Evolutionary conservation across 2,329 filamentous ascomycete genomes (phyloP), one percentile per base, ranked within the genome.

Genomic region (Neoascochyta sp.): DNA sequence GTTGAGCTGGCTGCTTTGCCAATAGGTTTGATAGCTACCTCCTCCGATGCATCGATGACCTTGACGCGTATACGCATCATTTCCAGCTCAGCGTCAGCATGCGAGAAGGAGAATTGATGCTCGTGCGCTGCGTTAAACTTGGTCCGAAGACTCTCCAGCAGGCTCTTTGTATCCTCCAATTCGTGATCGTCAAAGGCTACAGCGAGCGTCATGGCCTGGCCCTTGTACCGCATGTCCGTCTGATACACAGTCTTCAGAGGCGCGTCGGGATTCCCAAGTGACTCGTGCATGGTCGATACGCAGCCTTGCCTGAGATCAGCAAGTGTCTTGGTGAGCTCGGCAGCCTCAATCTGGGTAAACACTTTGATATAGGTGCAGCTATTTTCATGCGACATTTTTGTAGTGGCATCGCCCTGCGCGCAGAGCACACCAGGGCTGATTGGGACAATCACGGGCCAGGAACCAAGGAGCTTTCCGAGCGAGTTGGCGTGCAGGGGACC

Each of bases 361-460:
- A 62, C 22, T 11, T 64, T 62, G 37, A 72, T 71, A 29, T 66
- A 72, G 0, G 69, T 69, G 31, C 55, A 54, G 2, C 67, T 70
- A 31, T 69, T 57, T 22, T 69, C 66, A 27, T 71, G 67, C 22
- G 66, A 66, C 43, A 73, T 63, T 39, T 69, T 68, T 0, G 70
- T 73, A 1, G 66, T 70, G 3, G 64, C 67, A 52, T 74, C 70
- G 0, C 70, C 70, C 32, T 69, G 65, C 2, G 70, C 70, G 36
- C 70, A 74, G 0, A 73, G 52, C 7, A 70, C 67, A 13, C 70
- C 70, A 4, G 70, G 70, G 2, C 68, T 68, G 1, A 66, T 68
- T 8, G 70, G 70, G 3, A 74, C 56, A n/a, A 73, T 71, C n/a
- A 74, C 68, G 4, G 70, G 70, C 65, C 67, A 73, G 3, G 69